Evolutionary conservation across 176 grass and related monocot genomes (phyloP).

Genomic region (Eragrostis curvula): DNA sequence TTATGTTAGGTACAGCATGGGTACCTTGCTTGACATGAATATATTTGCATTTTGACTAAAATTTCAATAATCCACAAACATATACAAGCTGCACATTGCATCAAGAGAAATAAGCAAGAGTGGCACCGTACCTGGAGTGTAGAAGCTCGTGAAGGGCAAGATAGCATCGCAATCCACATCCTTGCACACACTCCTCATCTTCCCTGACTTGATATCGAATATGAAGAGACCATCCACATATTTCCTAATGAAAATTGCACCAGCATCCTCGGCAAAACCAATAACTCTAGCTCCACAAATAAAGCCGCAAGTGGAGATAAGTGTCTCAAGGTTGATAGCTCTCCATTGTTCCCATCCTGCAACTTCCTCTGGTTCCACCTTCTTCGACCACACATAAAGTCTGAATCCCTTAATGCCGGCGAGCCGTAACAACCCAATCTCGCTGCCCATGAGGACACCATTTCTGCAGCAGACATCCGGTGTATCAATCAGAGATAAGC

Average conservation of each 20-base stretch:
- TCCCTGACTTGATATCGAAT: not conserved
- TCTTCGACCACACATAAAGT: not conserved
- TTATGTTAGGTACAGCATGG: not conserved
- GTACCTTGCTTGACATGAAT: not conserved
- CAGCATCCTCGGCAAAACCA: not conserved
- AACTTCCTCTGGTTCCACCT: not conserved
- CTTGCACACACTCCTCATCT: not conserved
- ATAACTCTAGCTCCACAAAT: not conserved
- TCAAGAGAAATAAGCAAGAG: not conserved
- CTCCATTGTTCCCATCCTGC: not conserved
- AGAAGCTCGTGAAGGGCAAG: not conserved
- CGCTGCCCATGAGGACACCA: not conserved
- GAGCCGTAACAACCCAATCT: not conserved
- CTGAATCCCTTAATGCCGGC: not conserved
- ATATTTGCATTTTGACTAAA: not conserved
- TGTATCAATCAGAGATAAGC: not conserved
- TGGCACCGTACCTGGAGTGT: not conserved
- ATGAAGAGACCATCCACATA: not conserved
- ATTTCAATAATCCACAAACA: not conserved
- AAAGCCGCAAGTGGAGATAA: too few species aligned
- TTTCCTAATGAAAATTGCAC: not conserved
- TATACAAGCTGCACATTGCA: not conserved
- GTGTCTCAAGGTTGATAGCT: not conserved
- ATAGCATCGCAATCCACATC: rapidly evolving
- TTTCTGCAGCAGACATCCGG: too few species aligned